Conservation (phyloP, 768 basidiomycete genomes). For the Tulasnella sp. region DNA sequence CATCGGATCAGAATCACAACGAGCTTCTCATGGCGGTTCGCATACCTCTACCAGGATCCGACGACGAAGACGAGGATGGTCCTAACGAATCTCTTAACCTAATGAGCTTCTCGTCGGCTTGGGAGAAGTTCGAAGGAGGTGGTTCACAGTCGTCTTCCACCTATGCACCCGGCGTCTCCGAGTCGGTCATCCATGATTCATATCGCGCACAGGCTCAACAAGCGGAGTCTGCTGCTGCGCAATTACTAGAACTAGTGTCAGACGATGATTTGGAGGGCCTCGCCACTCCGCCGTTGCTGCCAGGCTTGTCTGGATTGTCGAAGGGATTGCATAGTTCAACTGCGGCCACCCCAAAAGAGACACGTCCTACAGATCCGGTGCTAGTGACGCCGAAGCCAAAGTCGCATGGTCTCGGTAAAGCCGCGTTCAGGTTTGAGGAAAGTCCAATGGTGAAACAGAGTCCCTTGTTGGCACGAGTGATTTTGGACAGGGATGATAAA, state of each 20-base stretch:
- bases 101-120: constrained; percentile 57
- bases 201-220: constrained; percentile 81
- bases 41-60: constrained; percentile 66
- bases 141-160: background rate
- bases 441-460: constrained; percentile 57
- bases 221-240: constrained; percentile 85
- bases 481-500: constrained; percentile 53
- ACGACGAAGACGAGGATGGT: constrained; percentile 55
- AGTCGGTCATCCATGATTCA: constrained; percentile 67
- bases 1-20: constrained; percentile 30
- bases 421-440: constrained; percentile 46
- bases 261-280: constrained; percentile 45
- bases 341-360: too few species aligned
- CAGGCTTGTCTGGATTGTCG: constrained; percentile 23
- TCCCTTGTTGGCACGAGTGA: constrained; percentile 55
- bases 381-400: constrained; percentile 2
- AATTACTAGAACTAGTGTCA: constrained; percentile 76
- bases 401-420: constrained; percentile 32
- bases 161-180: constrained; percentile 23
- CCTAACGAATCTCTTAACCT: constrained; percentile 39
- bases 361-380: background rate
- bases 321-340: too few species aligned
- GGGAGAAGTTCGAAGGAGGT: constrained; percentile 39
- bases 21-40: constrained; percentile 58
- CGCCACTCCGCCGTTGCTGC: constrained; percentile 45